Percentiles rank a stretch among this genome's conserved stretches.
Evolutionary conservation across 129 eudicot genomes (phyloP).

Genomic region (Saposhnikovia divaricata): DNA sequence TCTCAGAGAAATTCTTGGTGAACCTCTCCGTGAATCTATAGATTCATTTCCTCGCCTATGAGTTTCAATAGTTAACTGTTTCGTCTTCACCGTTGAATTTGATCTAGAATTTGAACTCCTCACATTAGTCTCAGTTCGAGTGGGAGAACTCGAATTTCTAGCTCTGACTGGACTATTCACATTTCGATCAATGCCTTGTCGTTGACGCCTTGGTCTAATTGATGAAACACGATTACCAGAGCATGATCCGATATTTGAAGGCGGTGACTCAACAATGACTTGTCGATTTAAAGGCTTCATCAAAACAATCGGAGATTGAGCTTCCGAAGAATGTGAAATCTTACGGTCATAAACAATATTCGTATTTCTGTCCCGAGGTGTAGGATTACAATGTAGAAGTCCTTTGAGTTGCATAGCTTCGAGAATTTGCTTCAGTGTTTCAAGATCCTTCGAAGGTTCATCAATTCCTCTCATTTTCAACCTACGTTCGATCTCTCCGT

Average conservation of each 20-base stretch:
- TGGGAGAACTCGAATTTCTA: constrained; percentile 29
- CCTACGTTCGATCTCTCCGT: constrained; percentile 59
- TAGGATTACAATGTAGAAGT: constrained; percentile 47
- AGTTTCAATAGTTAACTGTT: constrained; percentile 50
- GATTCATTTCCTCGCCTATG: constrained; percentile 32
- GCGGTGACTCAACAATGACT: constrained; percentile 21
- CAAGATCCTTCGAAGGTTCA: constrained; percentile 55
- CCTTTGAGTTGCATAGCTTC: constrained; percentile 91
- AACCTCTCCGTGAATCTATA: constrained; percentile 22
- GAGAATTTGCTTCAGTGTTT: constrained; percentile 75
- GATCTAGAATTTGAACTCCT: constrained; percentile 19
- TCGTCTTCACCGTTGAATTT: constrained; percentile 36
- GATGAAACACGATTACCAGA: not conserved
- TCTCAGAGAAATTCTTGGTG: constrained; percentile 48
- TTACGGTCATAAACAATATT: constrained; percentile 25
- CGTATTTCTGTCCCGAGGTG: constrained; percentile 19
- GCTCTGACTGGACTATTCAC: constrained; percentile 36
- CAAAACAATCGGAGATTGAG: constrained; percentile 52
- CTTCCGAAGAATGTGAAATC: not conserved
- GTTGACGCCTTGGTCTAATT: constrained; percentile 41
- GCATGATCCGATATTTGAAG: not conserved
- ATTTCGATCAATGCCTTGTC: constrained; percentile 30
- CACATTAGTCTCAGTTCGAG: constrained; percentile 32
- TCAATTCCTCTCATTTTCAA: constrained; percentile 61
- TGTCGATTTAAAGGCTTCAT: constrained; percentile 39